A percentile compares a stretch with the other conserved stretches of the same genome.
Evolutionary conservation across 1,139 yeast species (phyloP).

Genomic region (Yamadazyma atmosphaerica): DNA sequence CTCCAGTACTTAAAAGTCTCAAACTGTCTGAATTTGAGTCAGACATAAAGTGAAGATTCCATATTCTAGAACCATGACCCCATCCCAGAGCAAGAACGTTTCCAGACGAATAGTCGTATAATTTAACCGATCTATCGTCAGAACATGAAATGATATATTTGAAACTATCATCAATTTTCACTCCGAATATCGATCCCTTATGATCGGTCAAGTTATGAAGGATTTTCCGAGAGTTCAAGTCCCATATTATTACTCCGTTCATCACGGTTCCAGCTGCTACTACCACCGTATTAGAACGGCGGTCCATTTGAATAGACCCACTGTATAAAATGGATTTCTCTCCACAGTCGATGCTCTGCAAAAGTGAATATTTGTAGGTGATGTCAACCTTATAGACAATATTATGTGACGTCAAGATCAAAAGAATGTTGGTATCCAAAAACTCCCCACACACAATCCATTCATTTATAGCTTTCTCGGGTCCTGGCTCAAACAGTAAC

Average conservation of each 20-base stretch:
- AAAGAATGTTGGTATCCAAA: slow-evolving; percentile 33
- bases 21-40: slow-evolving; percentile 28
- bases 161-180: slow-evolving; percentile 60
- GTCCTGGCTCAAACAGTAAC: slow-evolving; percentile 13
- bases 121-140: slow-evolving; percentile 84
- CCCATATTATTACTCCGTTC: slow-evolving; percentile 86
- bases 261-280: slow-evolving; percentile 88
- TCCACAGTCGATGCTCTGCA: slow-evolving; percentile 49
- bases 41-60: slow-evolving; percentile 68
- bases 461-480: slow-evolving; percentile 61
- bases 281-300: slow-evolving; percentile 42
- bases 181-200: slow-evolving; percentile 90
- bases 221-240: slow-evolving; percentile 42
- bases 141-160: slow-evolving; percentile 74
- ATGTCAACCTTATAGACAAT: slow-evolving; percentile 53
- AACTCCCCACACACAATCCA: slow-evolving; percentile 74
- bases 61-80: slow-evolving; percentile 95
- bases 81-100: slow-evolving; percentile 73
- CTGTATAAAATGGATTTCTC: slow-evolving; percentile 87
- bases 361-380: slow-evolving; percentile 22
- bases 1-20: slow-evolving; percentile 68
- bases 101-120: slow-evolving; percentile 66
- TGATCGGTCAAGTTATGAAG: slow-evolving; percentile 66
- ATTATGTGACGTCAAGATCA: slow-evolving; percentile 80
- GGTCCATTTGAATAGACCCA: slow-evolving; percentile 63